Evolutionary conservation across 2,329 filamentous ascomycete genomes (phyloP), one percentile per base, ranked within the genome.

Genomic region (Neonectria magnoliae): DNA sequence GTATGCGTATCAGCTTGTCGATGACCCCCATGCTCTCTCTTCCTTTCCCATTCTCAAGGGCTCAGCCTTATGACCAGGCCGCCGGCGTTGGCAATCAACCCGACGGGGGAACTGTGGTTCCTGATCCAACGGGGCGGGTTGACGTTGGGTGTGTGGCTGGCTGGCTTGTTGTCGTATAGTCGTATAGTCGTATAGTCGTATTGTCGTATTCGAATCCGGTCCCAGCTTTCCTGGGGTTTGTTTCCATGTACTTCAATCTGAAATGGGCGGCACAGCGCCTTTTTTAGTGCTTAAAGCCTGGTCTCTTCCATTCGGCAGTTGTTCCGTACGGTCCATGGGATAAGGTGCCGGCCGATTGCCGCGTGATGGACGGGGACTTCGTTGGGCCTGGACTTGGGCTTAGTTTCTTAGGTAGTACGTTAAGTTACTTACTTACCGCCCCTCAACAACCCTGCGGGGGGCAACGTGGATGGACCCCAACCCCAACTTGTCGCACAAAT

Each of bases 81-180:
- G 38, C n/a, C 47, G 48, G 48, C 10, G 16, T 27, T 18, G 33
- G 18, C 27, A 51, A 51, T 51, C 29, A 33, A 13, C 48, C 48
- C 48, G 48, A 51, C 48, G 48, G 48, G 16, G 27, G 27, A 51
- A 51, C 31, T 33, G 48, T 29, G 10, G 47, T 51, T 27, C 48
- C 48, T 51, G 48, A 20, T 33, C 18, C 29, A 20, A 51, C 11
- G 10, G 27, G 4, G 29, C 48, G 48, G 48, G 48, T 33, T 51
- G 47, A 50, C 47, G 47, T 50, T 27, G 29, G 45, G 14, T 6
- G 13, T 29, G 22, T 48, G 44, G 33, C 4, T 36, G 33, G 29
- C 9, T 29, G 5, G 29, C 6, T 25, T 29, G 29, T 29, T 16
- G 33, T 25, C 22, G 22, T 22, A 16, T 5, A 16, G 33, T 38